Base-by-base conservation (phyloP, 1,284 basidiomycete species). In the Sporisorium iseilematis-ciliati region DNA sequence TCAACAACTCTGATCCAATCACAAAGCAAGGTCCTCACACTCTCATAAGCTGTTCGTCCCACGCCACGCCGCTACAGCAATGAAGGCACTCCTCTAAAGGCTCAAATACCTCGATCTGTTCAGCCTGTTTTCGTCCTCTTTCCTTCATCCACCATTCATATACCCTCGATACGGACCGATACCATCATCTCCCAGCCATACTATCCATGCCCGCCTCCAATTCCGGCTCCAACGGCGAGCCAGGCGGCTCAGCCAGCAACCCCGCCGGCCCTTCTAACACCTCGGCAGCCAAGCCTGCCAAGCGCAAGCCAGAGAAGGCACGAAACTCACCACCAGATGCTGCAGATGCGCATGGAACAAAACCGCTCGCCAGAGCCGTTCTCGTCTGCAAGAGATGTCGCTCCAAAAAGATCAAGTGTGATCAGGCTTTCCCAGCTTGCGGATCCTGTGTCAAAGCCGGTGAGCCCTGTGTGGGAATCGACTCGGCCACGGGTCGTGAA, bases 341-440 rank as follows among this genome's bases (percentile, higher is more conserved):
- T 25, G 3, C 31, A 31, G 57, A 65, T 41, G 5, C 48, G 14
- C 66, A 57, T 18, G 73, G 68, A 20, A 31, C 35, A 20, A 76
- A 73, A 48, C 74, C 74, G 18, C 65, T 76, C 7, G 69, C 69
- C 10, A 55, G 74, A 6, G 69, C 74, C 4, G 69, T 76, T 16
- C 60, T 76, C 8, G 74, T 76, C 40, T 76, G 74, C 61, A 72
- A 72, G 42, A 53, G 74, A 29, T 76, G 74, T 41, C 65, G 74
- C 3, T 72, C 74, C 48, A 76, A 76, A 33, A 76, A 76, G 65
- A 76, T 73, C 69, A 76, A 76, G 38, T 76, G 74, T 35, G 74
- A 76, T 45, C 74, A 72, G 33, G 74, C 65, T 18, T 76, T 76
- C 31, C 74, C 74, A 20, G 69, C 74, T 14, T 76, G 74, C 23